Evolutionary conservation across 257 asterid genomes (phyloP).

Genomic region (Plantago ovata): DNA sequence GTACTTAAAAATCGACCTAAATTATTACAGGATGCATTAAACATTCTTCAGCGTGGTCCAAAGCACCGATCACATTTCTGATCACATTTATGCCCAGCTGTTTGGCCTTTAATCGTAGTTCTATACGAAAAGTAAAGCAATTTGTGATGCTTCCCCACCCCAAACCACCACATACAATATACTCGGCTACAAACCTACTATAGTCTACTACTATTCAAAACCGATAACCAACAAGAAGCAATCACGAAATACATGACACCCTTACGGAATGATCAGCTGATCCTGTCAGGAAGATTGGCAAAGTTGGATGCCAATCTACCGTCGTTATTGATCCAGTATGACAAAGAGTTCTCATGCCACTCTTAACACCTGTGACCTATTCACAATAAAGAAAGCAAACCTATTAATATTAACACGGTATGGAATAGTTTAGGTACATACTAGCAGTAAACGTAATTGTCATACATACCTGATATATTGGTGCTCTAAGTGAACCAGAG

Average conservation of each 20-base stretch:
- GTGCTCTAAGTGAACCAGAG: slow-evolving; percentile 66
- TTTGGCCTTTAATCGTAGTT: no score
- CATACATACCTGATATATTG: slow-evolving; percentile 65
- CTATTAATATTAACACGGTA: background rate
- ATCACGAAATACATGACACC: slow-evolving; percentile 60
- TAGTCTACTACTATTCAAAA: background rate
- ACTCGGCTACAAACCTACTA: no score
- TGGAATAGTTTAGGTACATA: background rate
- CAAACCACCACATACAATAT: background rate
- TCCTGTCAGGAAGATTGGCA: slow-evolving; percentile 85
- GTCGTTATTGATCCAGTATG: slow-evolving; percentile 75
- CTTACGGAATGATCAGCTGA: slow-evolving; percentile 88
- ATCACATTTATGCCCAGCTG: no score
- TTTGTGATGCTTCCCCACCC: no score
- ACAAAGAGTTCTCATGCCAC: slow-evolving; percentile 65
- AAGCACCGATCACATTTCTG: no score
- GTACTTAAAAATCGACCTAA: no score
- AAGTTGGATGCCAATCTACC: slow-evolving; percentile 92
- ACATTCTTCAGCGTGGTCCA: no score
- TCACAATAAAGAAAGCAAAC: slow-evolving; percentile 2
- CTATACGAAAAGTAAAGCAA: no score
- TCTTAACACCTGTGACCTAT: slow-evolving; percentile 57
- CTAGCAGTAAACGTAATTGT: slow-evolving; percentile 1
- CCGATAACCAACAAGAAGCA: slow-evolving; percentile 1
- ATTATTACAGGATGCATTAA: no score